Percentiles rank a stretch among this genome's conserved stretches.
These are phyloP conservation scores for Septoria linicola DNA, from an alignment of 2,329 filamentous ascomycete genomes.

Conservation along the genomic window DNA sequence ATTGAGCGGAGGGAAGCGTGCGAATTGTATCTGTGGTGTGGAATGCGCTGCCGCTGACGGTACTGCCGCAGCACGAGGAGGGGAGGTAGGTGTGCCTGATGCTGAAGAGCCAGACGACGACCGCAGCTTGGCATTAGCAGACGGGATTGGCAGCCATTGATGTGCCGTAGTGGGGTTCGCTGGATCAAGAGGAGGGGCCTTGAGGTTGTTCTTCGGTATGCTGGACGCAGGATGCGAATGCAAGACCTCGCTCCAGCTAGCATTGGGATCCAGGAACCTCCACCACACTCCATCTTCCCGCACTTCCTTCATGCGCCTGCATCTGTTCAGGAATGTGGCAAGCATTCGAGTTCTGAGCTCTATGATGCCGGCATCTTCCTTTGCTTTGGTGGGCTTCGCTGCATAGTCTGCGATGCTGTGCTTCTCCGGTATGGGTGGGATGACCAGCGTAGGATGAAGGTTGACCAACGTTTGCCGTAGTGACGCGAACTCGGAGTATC, in stretches of 20 bases:
- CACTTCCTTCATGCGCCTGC: slow-evolving; percentile 87
- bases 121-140: slow-evolving; percentile 81
- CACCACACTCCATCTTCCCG: slow-evolving; percentile 94
- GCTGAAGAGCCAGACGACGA: slow-evolving; percentile 47
- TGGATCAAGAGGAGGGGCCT: slow-evolving; percentile 90
- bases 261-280: slow-evolving; percentile 96
- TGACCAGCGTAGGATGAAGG: slow-evolving; percentile 90
- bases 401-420: slow-evolving; percentile 99
- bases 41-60: slow-evolving; percentile 58
- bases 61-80: slow-evolving; percentile 50
- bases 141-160: slow-evolving; percentile 80
- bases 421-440: slow-evolving; percentile 97
- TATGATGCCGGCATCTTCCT: slow-evolving; percentile 95
- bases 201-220: slow-evolving; percentile 89
- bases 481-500: slow-evolving; percentile 96
- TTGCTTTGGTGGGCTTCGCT: slow-evolving; percentile 94
- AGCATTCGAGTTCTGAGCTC: slow-evolving; percentile 96
- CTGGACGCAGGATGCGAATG: slow-evolving; percentile 86
- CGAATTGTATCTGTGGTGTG: slow-evolving; percentile 63
- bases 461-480: slow-evolving; percentile 83
- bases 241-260: slow-evolving; percentile 95
- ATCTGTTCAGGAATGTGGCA: slow-evolving; percentile 90
- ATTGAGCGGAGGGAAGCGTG: slow-evolving; percentile 78
- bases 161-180: slow-evolving; percentile 90
- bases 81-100: slow-evolving; percentile 56